Conservation (phyloP, 2,329 filamentous ascomycete species). For the Monascus ruber region DNA sequence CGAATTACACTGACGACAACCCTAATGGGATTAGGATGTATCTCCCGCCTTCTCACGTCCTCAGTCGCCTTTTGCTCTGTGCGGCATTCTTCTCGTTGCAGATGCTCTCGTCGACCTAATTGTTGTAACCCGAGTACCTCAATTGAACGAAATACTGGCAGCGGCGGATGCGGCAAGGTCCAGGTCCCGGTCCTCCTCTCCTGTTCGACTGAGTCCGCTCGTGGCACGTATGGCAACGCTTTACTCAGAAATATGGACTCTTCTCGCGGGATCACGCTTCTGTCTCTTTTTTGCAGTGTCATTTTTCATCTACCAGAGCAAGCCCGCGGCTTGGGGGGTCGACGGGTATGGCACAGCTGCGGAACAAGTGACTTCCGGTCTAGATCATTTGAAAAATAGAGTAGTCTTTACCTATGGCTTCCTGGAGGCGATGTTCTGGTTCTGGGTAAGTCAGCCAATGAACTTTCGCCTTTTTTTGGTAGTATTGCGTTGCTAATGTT, state of each 20-base stretch:
- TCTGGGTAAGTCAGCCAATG: conserved; percentile 51
- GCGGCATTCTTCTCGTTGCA: conserved; percentile 59
- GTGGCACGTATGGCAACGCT: conserved; percentile 17
- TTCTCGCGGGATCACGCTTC: conserved; percentile 24
- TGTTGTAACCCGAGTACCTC: conserved; percentile 43
- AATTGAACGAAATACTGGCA: conserved; percentile 58
- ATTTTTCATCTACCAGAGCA: conserved; percentile 26
- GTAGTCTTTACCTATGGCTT: conserved; percentile 78
- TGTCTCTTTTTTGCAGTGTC: conserved; percentile 26
- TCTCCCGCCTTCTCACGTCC: conserved; percentile 57
- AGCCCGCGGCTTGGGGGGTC: conserved; percentile 15
- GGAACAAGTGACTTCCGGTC: conserved; percentile 23
- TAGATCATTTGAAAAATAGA: conserved; percentile 67
- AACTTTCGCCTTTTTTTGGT: not conserved
- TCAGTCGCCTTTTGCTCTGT: conserved; percentile 54
- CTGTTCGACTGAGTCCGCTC: conserved; percentile 13
- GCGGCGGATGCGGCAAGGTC: conserved; percentile 52
- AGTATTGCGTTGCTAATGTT: not conserved
- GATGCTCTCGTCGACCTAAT: conserved; percentile 55
- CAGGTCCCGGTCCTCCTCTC: conserved; percentile 12
- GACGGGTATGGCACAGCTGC: conserved; percentile 7
- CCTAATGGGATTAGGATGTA: conserved; percentile 23
- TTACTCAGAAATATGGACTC: conserved; percentile 29
- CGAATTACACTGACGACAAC: conserved; percentile 3
- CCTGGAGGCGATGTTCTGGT: conserved; percentile 73